Percentiles rank a stretch among this genome's conserved stretches.
Conservation (phyloP, 129 eudicot species). For the Pseudognaphalium luteoalbum region DNA sequence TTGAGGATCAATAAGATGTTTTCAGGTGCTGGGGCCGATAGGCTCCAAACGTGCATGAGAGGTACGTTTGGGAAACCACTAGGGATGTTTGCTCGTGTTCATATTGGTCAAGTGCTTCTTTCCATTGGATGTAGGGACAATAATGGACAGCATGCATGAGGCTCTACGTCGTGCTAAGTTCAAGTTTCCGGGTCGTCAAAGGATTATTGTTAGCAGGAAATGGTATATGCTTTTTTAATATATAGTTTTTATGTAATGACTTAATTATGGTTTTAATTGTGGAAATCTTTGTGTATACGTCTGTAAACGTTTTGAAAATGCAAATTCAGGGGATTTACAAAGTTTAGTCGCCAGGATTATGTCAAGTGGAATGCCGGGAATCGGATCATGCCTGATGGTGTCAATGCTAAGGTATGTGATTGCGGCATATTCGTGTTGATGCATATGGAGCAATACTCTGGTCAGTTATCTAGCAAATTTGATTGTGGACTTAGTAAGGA, state of each 20-base stretch:
- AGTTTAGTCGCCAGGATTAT: slow-evolving; percentile 46
- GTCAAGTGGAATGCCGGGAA: slow-evolving; percentile 46
- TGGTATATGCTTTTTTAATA: slow-evolving; percentile 22
- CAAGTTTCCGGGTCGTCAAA: slow-evolving; percentile 61
- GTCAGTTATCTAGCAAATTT: no score
- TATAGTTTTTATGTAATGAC: background rate
- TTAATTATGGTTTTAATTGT: background rate
- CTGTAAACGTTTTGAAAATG: background rate
- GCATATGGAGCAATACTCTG: no score
- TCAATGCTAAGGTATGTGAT: slow-evolving; percentile 53
- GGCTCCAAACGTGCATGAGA: slow-evolving; percentile 67
- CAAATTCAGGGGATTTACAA: slow-evolving; percentile 49
- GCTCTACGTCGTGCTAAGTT: slow-evolving; percentile 65
- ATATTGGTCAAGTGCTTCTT: slow-evolving; percentile 54
- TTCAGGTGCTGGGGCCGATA: slow-evolving; percentile 65
- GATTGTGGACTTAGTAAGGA: no score
- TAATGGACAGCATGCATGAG: slow-evolving; percentile 54
- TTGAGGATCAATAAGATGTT: slow-evolving; percentile 57
- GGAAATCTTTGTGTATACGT: background rate
- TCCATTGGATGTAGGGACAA: slow-evolving; percentile 57
- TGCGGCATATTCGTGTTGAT: no score
- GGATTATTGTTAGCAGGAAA: slow-evolving; percentile 59
- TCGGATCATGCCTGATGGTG: slow-evolving; percentile 52
- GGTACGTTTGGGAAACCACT: slow-evolving; percentile 67
- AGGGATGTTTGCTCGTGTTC: slow-evolving; percentile 56